These are phyloP conservation scores for Spizellomyces punctatus DNA, from an alignment of 192 early-diverging fungal species.

Conservation along the genomic window DNA sequence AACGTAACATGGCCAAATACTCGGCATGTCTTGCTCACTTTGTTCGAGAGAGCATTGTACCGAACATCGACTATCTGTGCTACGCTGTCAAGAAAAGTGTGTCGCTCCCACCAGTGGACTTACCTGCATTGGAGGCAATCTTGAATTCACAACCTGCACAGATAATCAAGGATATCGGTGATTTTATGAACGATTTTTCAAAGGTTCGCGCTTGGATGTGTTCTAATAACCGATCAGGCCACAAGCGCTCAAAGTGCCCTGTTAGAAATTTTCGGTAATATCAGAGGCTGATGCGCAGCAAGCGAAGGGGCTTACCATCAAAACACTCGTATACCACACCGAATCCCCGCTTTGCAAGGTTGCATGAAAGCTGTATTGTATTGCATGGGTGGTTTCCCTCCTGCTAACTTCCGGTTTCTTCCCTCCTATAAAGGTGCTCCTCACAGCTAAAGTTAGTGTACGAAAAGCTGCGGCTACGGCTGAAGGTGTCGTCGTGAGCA, in stretches of 20 bases:
- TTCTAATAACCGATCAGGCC: no score
- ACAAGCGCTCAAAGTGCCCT: neutral
- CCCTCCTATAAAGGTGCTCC: slow-evolving; percentile 31
- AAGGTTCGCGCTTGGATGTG: slow-evolving; percentile 12
- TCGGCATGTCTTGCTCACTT: slow-evolving; percentile 26
- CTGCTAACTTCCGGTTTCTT: neutral
- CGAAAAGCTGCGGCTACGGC: slow-evolving; percentile 33
- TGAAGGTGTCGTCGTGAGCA: slow-evolving; percentile 49
- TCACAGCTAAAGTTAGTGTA: slow-evolving; percentile 22
- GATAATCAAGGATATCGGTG: slow-evolving; percentile 27
- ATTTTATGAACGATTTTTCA: slow-evolving; percentile 49
- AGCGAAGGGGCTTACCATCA: no score
- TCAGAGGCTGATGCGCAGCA: no score
- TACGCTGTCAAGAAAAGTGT: slow-evolving; percentile 64
- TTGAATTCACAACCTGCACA: slow-evolving; percentile 1
- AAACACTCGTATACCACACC: no score
- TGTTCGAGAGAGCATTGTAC: slow-evolving; percentile 17
- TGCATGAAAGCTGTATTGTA: no score
- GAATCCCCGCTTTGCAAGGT: no score
- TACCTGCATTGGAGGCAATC: slow-evolving; percentile 40
- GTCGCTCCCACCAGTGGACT: slow-evolving; percentile 58
- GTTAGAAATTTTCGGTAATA: neutral
- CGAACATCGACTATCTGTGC: slow-evolving; percentile 51
- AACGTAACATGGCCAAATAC: slow-evolving; percentile 17
- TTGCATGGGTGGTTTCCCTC: neutral